Evolutionary conservation across 108 stramenopile genomes (phyloP), one percentile per base, ranked within the genome.

Genomic region (Fistulifera pelliculosa): DNA sequence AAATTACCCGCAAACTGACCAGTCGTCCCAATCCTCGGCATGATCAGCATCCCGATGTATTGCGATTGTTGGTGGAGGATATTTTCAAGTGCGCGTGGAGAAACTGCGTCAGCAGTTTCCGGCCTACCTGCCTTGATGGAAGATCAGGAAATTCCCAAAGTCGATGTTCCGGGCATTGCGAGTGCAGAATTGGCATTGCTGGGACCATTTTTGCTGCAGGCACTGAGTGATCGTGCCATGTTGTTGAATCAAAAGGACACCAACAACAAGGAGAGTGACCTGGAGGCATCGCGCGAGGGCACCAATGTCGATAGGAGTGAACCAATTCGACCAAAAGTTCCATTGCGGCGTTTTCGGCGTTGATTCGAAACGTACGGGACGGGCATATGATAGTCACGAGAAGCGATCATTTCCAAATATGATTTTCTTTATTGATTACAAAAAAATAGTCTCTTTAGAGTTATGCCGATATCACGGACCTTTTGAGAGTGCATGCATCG

Each of bases 61-160:
- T 75, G 18, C 60, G 69, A 41, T 40, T 85, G 4, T 31, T 87
- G 13, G 52, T 87, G 54, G 71, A 87, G 49, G 90, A 92, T 61
- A 65, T 92, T 47, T 61, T 13, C 53, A 68, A 6, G 75, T 92
- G 2, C 64, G 90, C 38, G 64, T 72, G 48, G 90, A 87, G 50
- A 87, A 87, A 51, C 66, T 92, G 63, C 81, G 85, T 52, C 53
- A 48, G 8, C 80, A 87, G 49, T 75, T 92, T 38, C 90, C 87
- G 53, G 65, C 65, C 16, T 48, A 87, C 45, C 65, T 84, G 47
- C 31, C 2, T 35, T 35, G 8, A 35, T 35, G 31, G 41, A 49
- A n/a, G 15, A 48, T 27, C 18, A 49, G 40, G 27, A 44, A 66
- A 23, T 62, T 65, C 7, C 48, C 63, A 25, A 64, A 56, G 70